phyloP scores from a whole-genome alignment of 2,329 filamentous ascomycete genomes.

The Lachnellula cervina region DNA sequence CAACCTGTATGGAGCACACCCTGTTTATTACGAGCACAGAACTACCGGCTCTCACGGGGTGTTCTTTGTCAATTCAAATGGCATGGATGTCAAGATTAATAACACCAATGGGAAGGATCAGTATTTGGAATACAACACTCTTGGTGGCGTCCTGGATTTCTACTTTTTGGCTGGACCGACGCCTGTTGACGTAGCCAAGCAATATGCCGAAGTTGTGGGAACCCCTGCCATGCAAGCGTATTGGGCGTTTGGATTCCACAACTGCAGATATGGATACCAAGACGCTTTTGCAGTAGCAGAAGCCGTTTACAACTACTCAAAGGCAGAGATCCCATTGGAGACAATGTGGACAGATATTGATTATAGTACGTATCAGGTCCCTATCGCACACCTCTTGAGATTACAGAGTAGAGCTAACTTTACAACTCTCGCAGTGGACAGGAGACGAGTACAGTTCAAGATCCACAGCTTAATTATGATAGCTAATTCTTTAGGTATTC shows the following conservation, averaged over 20 bases:
- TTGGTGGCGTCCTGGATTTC: slow-evolving; percentile 72
- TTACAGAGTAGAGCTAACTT: neutral
- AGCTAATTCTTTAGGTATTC: slow-evolving; percentile 42
- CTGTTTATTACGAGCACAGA: slow-evolving; percentile 60
- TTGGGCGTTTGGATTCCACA: slow-evolving; percentile 58
- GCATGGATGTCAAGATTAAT: slow-evolving; percentile 73
- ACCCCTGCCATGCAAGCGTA: slow-evolving; percentile 59
- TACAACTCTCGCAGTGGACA: slow-evolving; percentile 34
- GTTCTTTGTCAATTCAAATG: slow-evolving; percentile 67
- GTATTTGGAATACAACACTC: slow-evolving; percentile 73
- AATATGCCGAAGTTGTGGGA: slow-evolving; percentile 54
- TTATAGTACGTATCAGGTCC: too few species aligned
- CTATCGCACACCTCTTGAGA: neutral
- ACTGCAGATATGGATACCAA: slow-evolving; percentile 60
- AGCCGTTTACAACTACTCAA: slow-evolving; percentile 62
- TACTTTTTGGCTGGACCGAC: slow-evolving; percentile 59
- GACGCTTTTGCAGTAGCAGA: slow-evolving; percentile 61
- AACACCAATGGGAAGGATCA: slow-evolving; percentile 49
- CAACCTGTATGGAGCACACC: slow-evolving; percentile 61
- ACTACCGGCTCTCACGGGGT: slow-evolving; percentile 56
- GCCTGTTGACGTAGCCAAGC: slow-evolving; percentile 52
- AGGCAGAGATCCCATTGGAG: slow-evolving; percentile 61
- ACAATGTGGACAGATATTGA: slow-evolving; percentile 63
- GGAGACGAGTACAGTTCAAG: slow-evolving; percentile 35
- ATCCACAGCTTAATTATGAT: neutral